phyloP scores from a whole-genome alignment of 2,329 filamentous ascomycete species.

The Ophiostoma australiae region DNA sequence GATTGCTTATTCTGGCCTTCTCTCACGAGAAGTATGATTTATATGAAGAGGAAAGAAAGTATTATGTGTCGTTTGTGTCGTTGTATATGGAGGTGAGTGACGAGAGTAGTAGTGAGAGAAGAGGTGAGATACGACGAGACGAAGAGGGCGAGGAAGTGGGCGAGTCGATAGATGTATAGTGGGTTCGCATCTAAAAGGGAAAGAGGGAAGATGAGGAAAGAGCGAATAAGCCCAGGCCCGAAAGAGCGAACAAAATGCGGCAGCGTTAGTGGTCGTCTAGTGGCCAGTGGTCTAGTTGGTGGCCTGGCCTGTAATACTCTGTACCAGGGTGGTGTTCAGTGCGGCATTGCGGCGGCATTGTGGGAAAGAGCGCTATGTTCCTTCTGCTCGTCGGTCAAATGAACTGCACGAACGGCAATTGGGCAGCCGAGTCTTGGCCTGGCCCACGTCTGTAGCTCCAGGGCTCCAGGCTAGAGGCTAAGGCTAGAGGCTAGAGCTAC shows the following conservation, averaged over 20 bases:
- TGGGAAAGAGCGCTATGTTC: conserved; percentile 12
- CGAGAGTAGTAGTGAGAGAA: conserved; percentile 7
- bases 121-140: not conserved
- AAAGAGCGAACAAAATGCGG: conserved; percentile 15
- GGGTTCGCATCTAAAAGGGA: conserved; percentile 17
- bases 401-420: conserved; percentile 26
- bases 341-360: not conserved
- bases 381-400: conserved; percentile 24
- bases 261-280: not conserved
- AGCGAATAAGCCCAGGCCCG: conserved; percentile 9
- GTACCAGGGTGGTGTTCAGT: conserved; percentile 1
- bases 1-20: conserved; percentile 20
- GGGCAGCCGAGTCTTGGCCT: conserved; percentile 19
- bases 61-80: conserved; percentile 8
- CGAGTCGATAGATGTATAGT: not conserved
- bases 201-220: conserved; percentile 16
- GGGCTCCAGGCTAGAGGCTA: too few relatives aligned
- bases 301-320: not conserved
- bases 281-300: conserved; percentile 3
- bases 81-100: not conserved
- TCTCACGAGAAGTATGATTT: conserved; percentile 16
- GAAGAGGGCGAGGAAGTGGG: not conserved
- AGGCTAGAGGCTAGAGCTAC: not conserved
- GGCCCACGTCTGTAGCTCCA: not conserved
- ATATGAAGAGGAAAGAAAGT: not conserved